Conservation (phyloP, 108 stramenopile species). For the Parmales sp. region DNA sequence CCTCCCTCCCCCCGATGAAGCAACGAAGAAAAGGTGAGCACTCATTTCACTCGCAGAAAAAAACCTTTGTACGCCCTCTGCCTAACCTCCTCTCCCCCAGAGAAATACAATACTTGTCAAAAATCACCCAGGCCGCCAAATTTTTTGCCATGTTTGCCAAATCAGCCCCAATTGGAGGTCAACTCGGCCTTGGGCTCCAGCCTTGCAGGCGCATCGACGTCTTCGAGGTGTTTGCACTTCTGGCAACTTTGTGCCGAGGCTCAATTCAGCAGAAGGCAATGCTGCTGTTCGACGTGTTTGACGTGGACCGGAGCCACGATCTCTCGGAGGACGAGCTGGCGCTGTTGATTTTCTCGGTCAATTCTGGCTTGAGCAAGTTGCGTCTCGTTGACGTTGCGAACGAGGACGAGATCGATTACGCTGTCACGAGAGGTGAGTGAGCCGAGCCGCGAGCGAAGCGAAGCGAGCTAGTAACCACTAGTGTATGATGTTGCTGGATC, state of each 20-base stretch:
- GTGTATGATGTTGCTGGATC: no score
- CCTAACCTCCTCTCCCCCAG: neutral
- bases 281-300: neutral
- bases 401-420: neutral
- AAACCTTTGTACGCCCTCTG: no score
- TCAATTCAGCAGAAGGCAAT: neutral
- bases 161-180: neutral
- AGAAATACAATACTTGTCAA: neutral
- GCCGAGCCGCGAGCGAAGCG: no score
- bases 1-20: neutral
- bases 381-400: neutral
- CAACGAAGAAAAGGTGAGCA: neutral
- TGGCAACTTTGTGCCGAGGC: neutral
- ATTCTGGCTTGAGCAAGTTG: neutral
- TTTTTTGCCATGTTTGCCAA: conserved; percentile 4
- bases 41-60: neutral
- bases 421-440: no score
- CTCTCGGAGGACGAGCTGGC: neutral
- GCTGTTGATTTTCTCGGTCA: neutral
- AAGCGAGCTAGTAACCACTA: no score
- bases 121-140: neutral
- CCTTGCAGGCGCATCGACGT: neutral
- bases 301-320: neutral
- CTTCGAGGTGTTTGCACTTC: neutral
- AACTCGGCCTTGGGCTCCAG: neutral